Evolutionary conservation across 2,329 filamentous ascomycete species (phyloP).

Genomic region (Zasmidium citrigriseum): DNA sequence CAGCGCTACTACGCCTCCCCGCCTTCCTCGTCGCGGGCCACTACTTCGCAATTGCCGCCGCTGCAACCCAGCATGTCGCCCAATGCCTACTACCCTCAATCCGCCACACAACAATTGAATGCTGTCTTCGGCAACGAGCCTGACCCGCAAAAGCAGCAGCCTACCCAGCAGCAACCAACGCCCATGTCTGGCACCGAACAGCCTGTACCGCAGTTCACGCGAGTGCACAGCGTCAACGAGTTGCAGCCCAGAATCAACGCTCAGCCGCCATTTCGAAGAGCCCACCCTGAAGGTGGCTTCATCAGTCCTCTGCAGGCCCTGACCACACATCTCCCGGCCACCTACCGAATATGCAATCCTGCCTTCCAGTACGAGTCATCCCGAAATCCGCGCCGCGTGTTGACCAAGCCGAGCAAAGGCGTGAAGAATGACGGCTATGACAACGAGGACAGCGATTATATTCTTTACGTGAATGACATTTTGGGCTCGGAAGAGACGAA

Average conservation of each 20-base stretch:
- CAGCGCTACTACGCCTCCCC: conserved; percentile 62
- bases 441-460: conserved; percentile 99
- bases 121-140: conserved; percentile 59
- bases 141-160: conserved; percentile 47
- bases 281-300: conserved; percentile 95
- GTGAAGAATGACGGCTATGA: conserved; percentile 98
- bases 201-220: conserved; percentile 83
- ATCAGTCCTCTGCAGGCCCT: conserved; percentile 96
- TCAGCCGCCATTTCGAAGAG: conserved; percentile 88
- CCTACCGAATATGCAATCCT: conserved; percentile 97
- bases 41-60: conserved; percentile 70
- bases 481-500: conserved; percentile 95
- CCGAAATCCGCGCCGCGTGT: conserved; percentile 87
- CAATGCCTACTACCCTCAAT: conserved; percentile 63
- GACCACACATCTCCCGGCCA: conserved; percentile 87
- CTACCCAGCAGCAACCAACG: conserved; percentile 33
- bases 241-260: conserved; percentile 79
- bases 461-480: conserved; percentile 98
- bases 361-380: conserved; percentile 99
- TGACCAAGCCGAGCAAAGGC: conserved; percentile 98
- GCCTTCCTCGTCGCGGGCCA: conserved; percentile 46
- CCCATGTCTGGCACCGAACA: conserved; percentile 21
- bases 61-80: conserved; percentile 67
- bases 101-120: conserved; percentile 71
- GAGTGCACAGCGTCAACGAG: conserved; percentile 70